These are phyloP conservation scores for Lichtheimia ornata DNA, from an alignment of 371 early-diverging fungal species.

Conservation along the genomic window DNA sequence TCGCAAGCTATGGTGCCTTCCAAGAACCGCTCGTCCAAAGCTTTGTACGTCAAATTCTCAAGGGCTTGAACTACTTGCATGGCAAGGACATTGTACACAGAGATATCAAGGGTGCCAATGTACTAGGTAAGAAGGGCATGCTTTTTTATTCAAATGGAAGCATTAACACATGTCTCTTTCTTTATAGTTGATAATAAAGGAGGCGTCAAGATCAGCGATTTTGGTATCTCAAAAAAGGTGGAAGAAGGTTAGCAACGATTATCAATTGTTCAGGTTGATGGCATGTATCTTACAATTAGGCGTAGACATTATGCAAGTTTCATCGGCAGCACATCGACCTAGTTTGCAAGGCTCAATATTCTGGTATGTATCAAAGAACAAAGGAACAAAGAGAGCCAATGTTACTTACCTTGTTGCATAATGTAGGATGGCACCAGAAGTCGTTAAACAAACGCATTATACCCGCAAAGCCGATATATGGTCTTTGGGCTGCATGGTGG, in stretches of 20 bases:
- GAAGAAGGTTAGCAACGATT: slow-evolving; percentile 60
- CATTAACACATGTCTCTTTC: background rate
- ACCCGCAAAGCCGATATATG: slow-evolving; percentile 87
- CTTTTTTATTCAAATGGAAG: background rate
- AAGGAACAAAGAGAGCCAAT: background rate
- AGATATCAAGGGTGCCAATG: slow-evolving; percentile 97
- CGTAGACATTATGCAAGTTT: slow-evolving; percentile 29
- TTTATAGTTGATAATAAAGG: slow-evolving; percentile 84
- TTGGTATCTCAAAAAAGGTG: slow-evolving; percentile 97
- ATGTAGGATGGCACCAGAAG: slow-evolving; percentile 90
- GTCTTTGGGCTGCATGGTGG: slow-evolving; percentile 90
- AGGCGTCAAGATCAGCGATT: slow-evolving; percentile 96
- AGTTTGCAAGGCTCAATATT: slow-evolving; percentile 89
- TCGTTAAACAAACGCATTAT: slow-evolving; percentile 81
- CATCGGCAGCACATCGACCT: slow-evolving; percentile 55
- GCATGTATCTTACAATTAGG: background rate
- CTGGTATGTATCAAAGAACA: slow-evolving; percentile 38
- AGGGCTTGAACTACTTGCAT: slow-evolving; percentile 95
- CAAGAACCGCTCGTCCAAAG: slow-evolving; percentile 82
- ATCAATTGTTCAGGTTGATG: background rate
- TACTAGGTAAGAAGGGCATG: slow-evolving; percentile 51
- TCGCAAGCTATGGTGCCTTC: slow-evolving; percentile 87
- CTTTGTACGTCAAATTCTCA: slow-evolving; percentile 89
- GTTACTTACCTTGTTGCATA: background rate
- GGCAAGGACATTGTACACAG: slow-evolving; percentile 95